Evolutionary conservation across 805 yeast genomes (phyloP).

Genomic region (Ogataea polymorpha): DNA sequence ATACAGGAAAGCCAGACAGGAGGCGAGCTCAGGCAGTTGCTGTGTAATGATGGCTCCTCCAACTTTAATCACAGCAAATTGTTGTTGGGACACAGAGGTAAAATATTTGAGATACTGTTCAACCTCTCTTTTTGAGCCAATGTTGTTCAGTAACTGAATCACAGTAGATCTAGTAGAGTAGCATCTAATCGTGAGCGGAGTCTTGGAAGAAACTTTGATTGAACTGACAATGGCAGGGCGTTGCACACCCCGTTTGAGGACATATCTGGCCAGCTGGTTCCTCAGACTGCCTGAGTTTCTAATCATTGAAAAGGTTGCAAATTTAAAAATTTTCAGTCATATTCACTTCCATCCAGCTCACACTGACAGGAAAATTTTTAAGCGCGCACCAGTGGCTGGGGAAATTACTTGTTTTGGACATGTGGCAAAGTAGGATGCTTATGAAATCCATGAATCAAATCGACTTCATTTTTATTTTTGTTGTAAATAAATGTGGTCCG

Average conservation of each 20-base stretch:
- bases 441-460: not conserved
- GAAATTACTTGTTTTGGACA: conserved; percentile 13
- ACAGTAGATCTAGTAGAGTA: conserved; percentile 90
- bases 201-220: not conserved
- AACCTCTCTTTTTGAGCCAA: conserved; percentile 96
- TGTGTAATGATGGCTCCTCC: conserved; percentile 99
- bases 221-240: conserved; percentile 9
- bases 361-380: conserved; percentile 10
- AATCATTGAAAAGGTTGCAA: conserved; percentile 10
- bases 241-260: conserved; percentile 19
- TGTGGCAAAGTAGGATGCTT: not conserved
- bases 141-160: conserved; percentile 89
- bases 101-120: conserved; percentile 96
- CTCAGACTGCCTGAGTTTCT: conserved; percentile 13
- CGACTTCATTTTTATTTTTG: not conserved
- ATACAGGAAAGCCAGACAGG: conserved; percentile 91
- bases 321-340: conserved; percentile 12
- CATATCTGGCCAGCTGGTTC: conserved; percentile 24
- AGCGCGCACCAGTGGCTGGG: conserved; percentile 16
- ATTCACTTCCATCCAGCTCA: not conserved
- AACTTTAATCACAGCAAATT: conserved; percentile 96
- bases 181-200: conserved; percentile 17
- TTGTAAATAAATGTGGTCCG: conserved; percentile 29
- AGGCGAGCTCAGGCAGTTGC: conserved; percentile 87
- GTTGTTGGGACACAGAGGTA: conserved; percentile 94